These are phyloP conservation scores for Oldenlandia corymbosa DNA, from an alignment of 257 asterid genomes.

Conservation along the genomic window DNA sequence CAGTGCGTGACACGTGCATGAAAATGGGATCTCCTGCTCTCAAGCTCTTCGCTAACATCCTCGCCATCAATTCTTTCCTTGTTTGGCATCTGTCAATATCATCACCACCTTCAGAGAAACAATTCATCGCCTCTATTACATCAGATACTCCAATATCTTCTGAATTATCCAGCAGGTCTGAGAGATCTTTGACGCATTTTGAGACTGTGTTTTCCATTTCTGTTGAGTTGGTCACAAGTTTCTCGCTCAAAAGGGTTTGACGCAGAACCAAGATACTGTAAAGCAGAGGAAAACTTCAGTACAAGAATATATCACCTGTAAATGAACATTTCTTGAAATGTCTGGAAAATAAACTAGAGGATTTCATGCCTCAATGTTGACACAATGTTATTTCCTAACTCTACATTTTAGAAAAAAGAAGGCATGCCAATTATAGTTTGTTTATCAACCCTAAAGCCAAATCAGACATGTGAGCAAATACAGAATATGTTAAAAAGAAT, in stretches of 20 bases:
- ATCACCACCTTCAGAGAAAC: conserved; percentile 17
- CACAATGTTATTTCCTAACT: too few species aligned
- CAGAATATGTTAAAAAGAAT: too few species aligned
- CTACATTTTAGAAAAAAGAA: too few species aligned
- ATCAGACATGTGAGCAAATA: too few species aligned
- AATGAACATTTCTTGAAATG: not conserved
- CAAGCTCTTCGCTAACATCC: conserved; percentile 67
- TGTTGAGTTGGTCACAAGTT: conserved; percentile 38
- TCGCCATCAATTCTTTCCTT: conserved; percentile 55
- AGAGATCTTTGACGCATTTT: conserved; percentile 38
- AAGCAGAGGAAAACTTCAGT: not conserved
- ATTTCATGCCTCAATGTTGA: too few species aligned
- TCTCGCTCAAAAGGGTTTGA: conserved; percentile 56
- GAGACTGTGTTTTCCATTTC: conserved; percentile 50
- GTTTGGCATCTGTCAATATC: conserved; percentile 23
- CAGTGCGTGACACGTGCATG: conserved; percentile 43
- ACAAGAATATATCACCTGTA: not conserved
- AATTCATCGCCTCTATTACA: conserved; percentile 36
- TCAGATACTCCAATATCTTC: conserved; percentile 59
- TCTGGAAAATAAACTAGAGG: too few species aligned
- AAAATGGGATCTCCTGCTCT: conserved; percentile 67
- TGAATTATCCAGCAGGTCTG: conserved; percentile 42
- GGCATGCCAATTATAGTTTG: too few species aligned
- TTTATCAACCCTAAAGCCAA: too few species aligned
- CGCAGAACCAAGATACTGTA: conserved; percentile 58